Conservation (phyloP, 768 basidiomycete species). For the Rhizopogon sp. region DNA sequence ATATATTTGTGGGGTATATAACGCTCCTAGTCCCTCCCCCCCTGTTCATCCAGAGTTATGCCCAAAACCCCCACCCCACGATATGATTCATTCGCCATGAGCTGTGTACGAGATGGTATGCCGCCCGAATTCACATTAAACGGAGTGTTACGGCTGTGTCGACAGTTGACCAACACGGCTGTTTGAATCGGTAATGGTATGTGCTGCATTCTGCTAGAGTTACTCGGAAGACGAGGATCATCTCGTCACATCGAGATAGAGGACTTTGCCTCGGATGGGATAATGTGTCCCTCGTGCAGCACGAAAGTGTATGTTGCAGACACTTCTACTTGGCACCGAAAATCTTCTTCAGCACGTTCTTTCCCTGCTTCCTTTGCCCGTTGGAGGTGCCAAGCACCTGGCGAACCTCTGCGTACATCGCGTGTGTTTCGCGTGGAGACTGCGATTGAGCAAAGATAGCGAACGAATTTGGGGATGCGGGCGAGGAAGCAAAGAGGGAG, state of each 20-base stretch:
- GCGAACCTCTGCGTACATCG: slow-evolving; percentile 33
- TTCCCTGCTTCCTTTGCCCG: background rate
- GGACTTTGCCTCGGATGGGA: background rate
- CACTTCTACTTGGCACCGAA: background rate
- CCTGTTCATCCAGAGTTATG: background rate
- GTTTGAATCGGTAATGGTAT: background rate
- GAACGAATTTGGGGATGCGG: slow-evolving; percentile 25
- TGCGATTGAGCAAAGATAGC: slow-evolving; percentile 28
- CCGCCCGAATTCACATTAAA: background rate
- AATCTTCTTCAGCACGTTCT: slow-evolving; percentile 1
- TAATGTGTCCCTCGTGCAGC: background rate
- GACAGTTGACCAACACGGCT: too few relatives aligned
- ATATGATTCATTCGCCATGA: background rate
- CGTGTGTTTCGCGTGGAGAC: slow-evolving; percentile 33
- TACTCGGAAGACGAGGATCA: background rate
- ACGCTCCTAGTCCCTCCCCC: background rate
- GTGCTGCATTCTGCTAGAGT: background rate
- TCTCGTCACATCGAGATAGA: background rate
- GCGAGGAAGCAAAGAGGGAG: slow-evolving; percentile 17
- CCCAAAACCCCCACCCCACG: too few relatives aligned
- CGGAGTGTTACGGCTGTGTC: too few relatives aligned
- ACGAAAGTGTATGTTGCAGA: background rate
- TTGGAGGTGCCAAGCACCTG: slow-evolving; percentile 10
- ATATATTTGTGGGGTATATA: background rate
- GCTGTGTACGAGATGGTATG: background rate